phyloP scores from a whole-genome alignment of 352 stramenopile genomes.

The Phytophthora crassamura region DNA sequence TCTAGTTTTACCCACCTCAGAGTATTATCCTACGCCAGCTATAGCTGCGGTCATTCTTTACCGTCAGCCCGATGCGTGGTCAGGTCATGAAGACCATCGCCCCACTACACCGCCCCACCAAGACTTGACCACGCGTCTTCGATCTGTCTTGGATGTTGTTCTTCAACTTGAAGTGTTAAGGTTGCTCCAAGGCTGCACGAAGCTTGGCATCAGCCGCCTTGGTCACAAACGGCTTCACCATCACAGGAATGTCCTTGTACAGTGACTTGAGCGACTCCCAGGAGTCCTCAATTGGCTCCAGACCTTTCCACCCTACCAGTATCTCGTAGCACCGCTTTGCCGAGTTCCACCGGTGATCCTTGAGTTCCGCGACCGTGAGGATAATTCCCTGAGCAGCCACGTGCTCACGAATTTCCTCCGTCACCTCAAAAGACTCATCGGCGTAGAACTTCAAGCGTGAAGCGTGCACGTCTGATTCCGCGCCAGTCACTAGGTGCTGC shows the following conservation, averaged over 20 bases:
- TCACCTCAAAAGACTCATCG: conserved; percentile 33
- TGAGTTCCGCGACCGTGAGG: conserved; percentile 25
- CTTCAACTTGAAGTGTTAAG: conserved; percentile 10
- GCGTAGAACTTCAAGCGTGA: conserved; percentile 44
- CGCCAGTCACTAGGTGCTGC: conserved; percentile 23
- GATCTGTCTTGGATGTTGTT: not conserved
- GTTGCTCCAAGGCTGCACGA: not conserved
- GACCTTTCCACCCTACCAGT: conserved; percentile 16
- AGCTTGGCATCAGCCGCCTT: not conserved
- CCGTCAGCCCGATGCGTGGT: conserved; percentile 10
- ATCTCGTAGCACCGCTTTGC: conserved; percentile 6
- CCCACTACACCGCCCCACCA: conserved; percentile 15
- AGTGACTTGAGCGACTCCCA: conserved; percentile 12
- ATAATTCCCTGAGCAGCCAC: conserved; percentile 32
- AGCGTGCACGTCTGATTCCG: conserved; percentile 31
- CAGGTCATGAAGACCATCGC: conserved; percentile 21
- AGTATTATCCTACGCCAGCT: no score
- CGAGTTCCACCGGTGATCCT: conserved; percentile 13
- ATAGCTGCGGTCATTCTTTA: no score
- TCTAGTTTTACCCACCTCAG: no score
- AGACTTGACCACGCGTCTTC: conserved; percentile 16
- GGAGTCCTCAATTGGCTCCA: conserved; percentile 20
- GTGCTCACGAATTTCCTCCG: conserved; percentile 35
- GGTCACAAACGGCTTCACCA: conserved; percentile 17
- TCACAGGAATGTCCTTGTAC: conserved; percentile 16